Base-by-base conservation (phyloP, 2,329 filamentous ascomycete genomes). In the Aspergillus fischeri region DNA sequence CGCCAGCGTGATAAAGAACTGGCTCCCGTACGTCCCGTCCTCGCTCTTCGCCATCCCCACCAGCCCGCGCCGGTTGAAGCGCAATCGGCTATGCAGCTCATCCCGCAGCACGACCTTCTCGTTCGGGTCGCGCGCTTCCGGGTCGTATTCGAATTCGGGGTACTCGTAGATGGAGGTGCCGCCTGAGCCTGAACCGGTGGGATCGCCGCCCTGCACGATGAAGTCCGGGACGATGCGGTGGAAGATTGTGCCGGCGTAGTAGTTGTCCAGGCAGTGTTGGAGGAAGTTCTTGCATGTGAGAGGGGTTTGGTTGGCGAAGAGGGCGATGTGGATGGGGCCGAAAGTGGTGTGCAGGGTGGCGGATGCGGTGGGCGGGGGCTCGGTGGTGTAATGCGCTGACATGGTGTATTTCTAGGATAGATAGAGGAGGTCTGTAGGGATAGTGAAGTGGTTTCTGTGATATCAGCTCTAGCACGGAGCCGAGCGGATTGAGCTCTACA, bases 1-100 rank as follows among this genome's bases (percentile, higher is more conserved):
- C 61, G 86, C 92, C 53, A 99, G 77, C 0, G 94, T 97, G 60
- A 99, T 87, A 78, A 99, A 99, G 80, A 97, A 97, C 75, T 99
- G 94, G 73, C 91, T 96, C 35, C 91, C 90, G 77, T 97, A 97
- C 54, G 90, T 90, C 49, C 92, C 88, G 59, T 77, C 76, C 53
- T 77, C 75, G 44, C 74, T 76, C 74, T 97, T 97, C 28, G 94
- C 94, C 92, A 97, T 97, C n/a, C 90, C 94, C 65, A 99, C 76
- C 66, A 97, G 77, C 0, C 94, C 94, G 59, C 94, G 83, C 50
- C 94, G 83, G 67, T 95, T 97, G 80, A 94, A 97, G 73, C 95
- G 95, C 64, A 99, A 80, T 32, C 94, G 84, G 66, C 88, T 91
- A 74, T 97, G 93, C 64, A 97, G 89, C 72, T 99, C 94, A 78